These are phyloP conservation scores for Wickerhamiella allomyrinae DNA, from an alignment of 805 yeast genomes.

Conservation along the genomic window DNA sequence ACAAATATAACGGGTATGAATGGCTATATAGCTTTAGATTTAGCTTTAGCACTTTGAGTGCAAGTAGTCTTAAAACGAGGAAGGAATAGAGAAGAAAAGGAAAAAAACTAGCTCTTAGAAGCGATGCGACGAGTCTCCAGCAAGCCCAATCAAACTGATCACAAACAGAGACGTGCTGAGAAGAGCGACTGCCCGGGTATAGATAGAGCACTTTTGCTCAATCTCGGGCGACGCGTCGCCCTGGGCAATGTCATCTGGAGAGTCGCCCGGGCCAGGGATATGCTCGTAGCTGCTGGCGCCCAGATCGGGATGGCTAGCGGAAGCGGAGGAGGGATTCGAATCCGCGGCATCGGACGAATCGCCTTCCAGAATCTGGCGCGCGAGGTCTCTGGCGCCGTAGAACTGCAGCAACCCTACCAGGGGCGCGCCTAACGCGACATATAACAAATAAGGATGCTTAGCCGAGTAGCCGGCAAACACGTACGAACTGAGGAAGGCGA, in stretches of 20 bases:
- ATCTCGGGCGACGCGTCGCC: neutral
- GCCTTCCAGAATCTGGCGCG: constrained; percentile 6
- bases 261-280: constrained; percentile 2
- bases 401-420: constrained; percentile 18
- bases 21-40: too few relatives aligned
- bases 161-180: constrained; percentile 15
- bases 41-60: too few relatives aligned
- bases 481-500: constrained; percentile 19
- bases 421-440: constrained; percentile 23
- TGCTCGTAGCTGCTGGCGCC: constrained; percentile 14
- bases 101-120: too few relatives aligned
- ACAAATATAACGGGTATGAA: too few relatives aligned
- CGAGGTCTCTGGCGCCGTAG: constrained; percentile 16
- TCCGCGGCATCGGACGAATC: neutral
- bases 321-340: neutral
- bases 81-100: too few relatives aligned
- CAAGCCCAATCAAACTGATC: constrained; percentile 16
- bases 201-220: constrained; percentile 12
- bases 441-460: constrained; percentile 25
- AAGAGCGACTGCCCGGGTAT: constrained; percentile 15
- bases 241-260: neutral
- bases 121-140: constrained; percentile 13
- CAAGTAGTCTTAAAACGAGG: too few relatives aligned
- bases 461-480: constrained; percentile 17
- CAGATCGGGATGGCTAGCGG: constrained; percentile 10